phyloP scores from a whole-genome alignment of 306 rosid species.

The Rosa rugosa region DNA sequence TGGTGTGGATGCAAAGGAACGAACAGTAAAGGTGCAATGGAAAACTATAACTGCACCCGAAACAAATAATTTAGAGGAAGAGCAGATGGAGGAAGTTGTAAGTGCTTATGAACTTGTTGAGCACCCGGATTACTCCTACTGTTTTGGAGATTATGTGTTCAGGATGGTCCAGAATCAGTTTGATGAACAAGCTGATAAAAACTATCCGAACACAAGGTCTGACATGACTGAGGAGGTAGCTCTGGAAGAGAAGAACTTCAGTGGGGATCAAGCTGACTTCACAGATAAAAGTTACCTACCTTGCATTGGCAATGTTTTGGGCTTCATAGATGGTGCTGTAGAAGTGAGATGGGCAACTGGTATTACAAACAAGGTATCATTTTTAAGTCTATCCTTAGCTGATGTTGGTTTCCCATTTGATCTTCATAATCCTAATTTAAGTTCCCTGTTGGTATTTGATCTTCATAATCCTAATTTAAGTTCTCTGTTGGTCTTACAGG shows the following conservation, averaged over 20 bases:
- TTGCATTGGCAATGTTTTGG: constrained; percentile 64
- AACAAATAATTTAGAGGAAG: constrained; percentile 42
- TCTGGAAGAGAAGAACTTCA: constrained; percentile 31
- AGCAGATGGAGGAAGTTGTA: constrained; percentile 60
- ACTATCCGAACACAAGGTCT: constrained; percentile 30
- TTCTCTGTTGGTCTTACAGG: constrained; percentile 43
- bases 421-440: constrained; percentile 11
- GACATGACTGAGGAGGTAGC: constrained; percentile 38
- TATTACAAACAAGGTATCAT: constrained; percentile 64
- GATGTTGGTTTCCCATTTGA: constrained; percentile 11
- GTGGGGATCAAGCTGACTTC: constrained; percentile 32
- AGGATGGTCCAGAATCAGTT: constrained; percentile 58
- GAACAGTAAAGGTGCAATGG: constrained; percentile 79
- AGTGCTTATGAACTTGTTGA: constrained; percentile 89
- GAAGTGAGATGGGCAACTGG: constrained; percentile 96
- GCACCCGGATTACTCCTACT: constrained; percentile 81
- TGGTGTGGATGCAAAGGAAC: constrained; percentile 80
- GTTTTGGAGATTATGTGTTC: constrained; percentile 81
- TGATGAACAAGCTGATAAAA: constrained; percentile 43
- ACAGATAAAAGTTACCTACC: constrained; percentile 50
- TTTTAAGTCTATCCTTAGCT: constrained; percentile 11
- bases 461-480: constrained; percentile 12
- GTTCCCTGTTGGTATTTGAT: constrained; percentile 3
- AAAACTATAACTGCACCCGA: constrained; percentile 35
- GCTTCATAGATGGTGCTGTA: constrained; percentile 66